A percentile compares a stretch with the other conserved stretches of the same genome.
phyloP scores from a whole-genome alignment of 805 yeast genomes.

The Candida nanaspora region DNA sequence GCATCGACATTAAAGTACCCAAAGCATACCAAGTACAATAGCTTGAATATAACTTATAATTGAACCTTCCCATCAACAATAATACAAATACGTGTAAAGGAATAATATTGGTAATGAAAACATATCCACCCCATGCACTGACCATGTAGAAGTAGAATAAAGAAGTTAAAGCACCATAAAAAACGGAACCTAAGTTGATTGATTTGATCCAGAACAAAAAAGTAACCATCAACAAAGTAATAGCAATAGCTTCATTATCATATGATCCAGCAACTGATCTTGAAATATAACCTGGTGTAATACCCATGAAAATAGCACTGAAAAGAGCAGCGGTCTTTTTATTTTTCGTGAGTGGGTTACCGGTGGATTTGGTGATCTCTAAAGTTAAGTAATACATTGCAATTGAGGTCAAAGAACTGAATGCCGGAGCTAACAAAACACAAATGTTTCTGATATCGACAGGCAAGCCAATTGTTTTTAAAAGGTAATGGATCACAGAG shows the following conservation, averaged over 20 bases:
- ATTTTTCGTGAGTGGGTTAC: conserved; percentile 7
- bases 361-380: conserved; percentile 73
- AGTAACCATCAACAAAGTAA: conserved; percentile 90
- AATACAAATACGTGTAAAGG: conserved; percentile 92
- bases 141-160: conserved; percentile 96
- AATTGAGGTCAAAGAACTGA: conserved; percentile 86
- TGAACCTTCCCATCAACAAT: conserved; percentile 90
- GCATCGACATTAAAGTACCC: conserved; percentile 98
- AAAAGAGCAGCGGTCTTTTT: conserved; percentile 70
- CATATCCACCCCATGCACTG: conserved; percentile 99
- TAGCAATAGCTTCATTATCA: conserved; percentile 98
- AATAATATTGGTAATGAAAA: conserved; percentile 94
- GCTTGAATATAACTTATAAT: conserved; percentile 74
- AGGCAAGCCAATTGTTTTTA: conserved; percentile 66
- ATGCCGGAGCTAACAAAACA: conserved; percentile 94
- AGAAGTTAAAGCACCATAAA: conserved; percentile 80
- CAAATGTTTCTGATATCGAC: conserved; percentile 93
- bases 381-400: conserved; percentile 81
- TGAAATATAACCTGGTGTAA: conserved; percentile 97
- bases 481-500: conserved; percentile 76
- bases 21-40: conserved; percentile 95
- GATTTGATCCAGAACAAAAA: conserved; percentile 96
- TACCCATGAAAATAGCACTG: conserved; percentile 92
- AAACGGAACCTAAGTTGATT: conserved; percentile 81
- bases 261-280: conserved; percentile 98